Evolutionary conservation across 2,329 filamentous ascomycete genomes (phyloP).

Genomic region (Penicillium sp.): DNA sequence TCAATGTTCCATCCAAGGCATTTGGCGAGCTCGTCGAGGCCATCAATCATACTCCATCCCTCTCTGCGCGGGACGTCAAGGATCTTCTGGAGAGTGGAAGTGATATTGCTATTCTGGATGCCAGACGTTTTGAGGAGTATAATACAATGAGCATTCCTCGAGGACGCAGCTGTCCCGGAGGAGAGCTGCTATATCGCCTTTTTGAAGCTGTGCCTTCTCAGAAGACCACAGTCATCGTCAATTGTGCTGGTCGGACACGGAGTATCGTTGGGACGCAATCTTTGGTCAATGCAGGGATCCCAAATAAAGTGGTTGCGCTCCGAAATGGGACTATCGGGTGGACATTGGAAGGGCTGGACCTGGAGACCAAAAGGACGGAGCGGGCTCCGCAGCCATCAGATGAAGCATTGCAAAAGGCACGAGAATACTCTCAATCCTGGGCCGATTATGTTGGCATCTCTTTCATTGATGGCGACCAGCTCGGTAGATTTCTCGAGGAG

Average conservation of each 20-base stretch:
- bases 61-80: slow-evolving; percentile 28
- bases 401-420: slow-evolving; percentile 9
- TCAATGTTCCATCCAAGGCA: slow-evolving; percentile 33
- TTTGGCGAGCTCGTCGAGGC: slow-evolving; percentile 35
- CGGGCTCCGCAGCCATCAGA: slow-evolving; percentile 13
- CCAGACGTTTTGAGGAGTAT: slow-evolving; percentile 30
- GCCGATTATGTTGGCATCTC: slow-evolving; percentile 10
- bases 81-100: slow-evolving; percentile 19
- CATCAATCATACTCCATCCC: slow-evolving; percentile 30
- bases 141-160: slow-evolving; percentile 34
- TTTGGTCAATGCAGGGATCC: slow-evolving; percentile 27
- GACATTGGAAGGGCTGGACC: slow-evolving; percentile 28
- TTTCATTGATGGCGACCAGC: not conserved
- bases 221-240: slow-evolving; percentile 29
- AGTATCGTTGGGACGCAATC: slow-evolving; percentile 32
- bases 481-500: slow-evolving; percentile 11
- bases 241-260: slow-evolving; percentile 35
- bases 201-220: slow-evolving; percentile 28
- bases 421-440: slow-evolving; percentile 10
- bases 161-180: slow-evolving; percentile 33
- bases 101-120: slow-evolving; percentile 29
- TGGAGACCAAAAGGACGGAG: slow-evolving; percentile 24
- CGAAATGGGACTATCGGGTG: slow-evolving; percentile 34
- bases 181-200: slow-evolving; percentile 31
- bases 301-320: slow-evolving; percentile 29